phyloP scores from a whole-genome alignment of 2,329 filamentous ascomycete species.

The Fusarium kyushuense region DNA sequence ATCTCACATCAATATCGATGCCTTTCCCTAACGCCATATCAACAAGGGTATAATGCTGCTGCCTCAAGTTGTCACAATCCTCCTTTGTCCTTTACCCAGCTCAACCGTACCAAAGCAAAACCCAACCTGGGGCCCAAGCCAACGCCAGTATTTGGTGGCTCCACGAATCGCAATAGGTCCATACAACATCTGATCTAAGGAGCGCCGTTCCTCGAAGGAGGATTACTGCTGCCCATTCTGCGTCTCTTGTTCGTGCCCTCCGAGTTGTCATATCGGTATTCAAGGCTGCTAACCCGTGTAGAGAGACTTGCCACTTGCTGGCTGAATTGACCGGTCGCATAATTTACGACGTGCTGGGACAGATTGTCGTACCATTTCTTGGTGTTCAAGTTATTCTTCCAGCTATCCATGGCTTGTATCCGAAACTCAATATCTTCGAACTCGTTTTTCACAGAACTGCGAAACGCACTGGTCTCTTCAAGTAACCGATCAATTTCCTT shows the following conservation, averaged over 20 bases:
- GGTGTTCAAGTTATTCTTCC: conserved; percentile 63
- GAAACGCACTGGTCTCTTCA: conserved; percentile 10
- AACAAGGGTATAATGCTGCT: conserved; percentile 35
- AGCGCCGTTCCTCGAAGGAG: conserved; percentile 22
- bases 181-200: conserved; percentile 26
- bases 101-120: conserved; percentile 17
- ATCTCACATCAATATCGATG: not conserved
- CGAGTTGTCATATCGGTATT: conserved; percentile 23
- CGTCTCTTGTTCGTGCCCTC: conserved; percentile 41
- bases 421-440: conserved; percentile 53
- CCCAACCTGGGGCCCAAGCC: conserved; percentile 3
- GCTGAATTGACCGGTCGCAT: conserved; percentile 39
- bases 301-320: conserved; percentile 39
- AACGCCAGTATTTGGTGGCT: conserved; percentile 8
- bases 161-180: not conserved
- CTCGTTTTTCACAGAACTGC: conserved; percentile 43
- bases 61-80: conserved; percentile 7
- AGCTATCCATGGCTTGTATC: conserved; percentile 57
- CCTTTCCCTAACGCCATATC: conserved; percentile 22
- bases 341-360: conserved; percentile 52
- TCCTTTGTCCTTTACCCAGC: conserved; percentile 6
- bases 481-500: conserved; percentile 12
- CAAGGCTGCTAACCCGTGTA: conserved; percentile 40
- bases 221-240: conserved; percentile 39
- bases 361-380: conserved; percentile 58